Evolutionary conservation across 257 asterid genomes (phyloP).

Genomic region (Ilex aquifolium): DNA sequence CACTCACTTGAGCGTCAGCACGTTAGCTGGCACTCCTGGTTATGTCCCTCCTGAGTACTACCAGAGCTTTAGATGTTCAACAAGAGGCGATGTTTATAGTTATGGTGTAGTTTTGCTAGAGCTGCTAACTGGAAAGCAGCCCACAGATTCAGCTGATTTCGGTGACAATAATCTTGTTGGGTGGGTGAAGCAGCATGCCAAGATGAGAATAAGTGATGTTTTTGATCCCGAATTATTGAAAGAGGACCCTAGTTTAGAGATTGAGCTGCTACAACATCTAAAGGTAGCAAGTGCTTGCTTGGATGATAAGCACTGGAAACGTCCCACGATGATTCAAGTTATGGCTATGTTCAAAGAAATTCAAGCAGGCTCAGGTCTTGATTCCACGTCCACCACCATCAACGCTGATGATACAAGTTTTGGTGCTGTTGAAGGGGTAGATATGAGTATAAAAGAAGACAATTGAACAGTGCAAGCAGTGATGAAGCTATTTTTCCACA

Average conservation of each 20-base stretch:
- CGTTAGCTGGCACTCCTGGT: conserved; percentile 93
- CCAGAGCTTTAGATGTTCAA: conserved; percentile 81
- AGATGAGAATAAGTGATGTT: conserved; percentile 55
- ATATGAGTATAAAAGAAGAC: conserved; percentile 84
- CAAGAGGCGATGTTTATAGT: conserved; percentile 91
- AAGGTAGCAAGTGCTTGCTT: conserved; percentile 70
- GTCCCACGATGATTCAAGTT: conserved; percentile 86
- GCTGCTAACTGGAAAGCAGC: conserved; percentile 77
- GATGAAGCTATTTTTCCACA: conserved; percentile 26
- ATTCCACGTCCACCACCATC: conserved; percentile 43
- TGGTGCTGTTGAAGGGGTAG: conserved; percentile 49
- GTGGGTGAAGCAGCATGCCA: conserved; percentile 80
- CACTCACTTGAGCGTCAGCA: conserved; percentile 88
- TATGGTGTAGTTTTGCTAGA: conserved; percentile 87
- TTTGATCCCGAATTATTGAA: conserved; percentile 55
- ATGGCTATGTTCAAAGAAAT: conserved; percentile 83
- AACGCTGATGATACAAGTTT: conserved; percentile 37
- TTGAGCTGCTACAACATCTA: conserved; percentile 70
- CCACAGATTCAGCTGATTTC: conserved; percentile 83
- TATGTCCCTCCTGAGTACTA: conserved; percentile 96
- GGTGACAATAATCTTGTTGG: conserved; percentile 95
- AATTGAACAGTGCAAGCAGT: conserved; percentile 57
- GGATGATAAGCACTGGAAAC: conserved; percentile 77
- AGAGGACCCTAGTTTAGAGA: conserved; percentile 70
- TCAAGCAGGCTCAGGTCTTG: conserved; percentile 70